Evolutionary conservation across 306 rosid species (phyloP).

Genomic region (Sindora glabra): DNA sequence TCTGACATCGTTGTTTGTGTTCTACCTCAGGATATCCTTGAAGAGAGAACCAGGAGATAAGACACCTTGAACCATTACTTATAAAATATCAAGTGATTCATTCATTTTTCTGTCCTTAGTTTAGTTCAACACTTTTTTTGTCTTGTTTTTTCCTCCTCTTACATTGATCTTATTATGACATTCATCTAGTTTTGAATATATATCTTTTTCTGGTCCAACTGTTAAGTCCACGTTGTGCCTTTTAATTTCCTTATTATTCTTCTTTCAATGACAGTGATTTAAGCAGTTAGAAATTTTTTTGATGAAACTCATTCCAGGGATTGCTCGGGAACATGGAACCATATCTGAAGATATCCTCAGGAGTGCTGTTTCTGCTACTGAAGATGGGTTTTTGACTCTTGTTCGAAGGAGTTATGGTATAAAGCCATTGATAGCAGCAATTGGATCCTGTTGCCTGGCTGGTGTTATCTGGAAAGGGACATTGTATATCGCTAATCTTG

Average conservation of each 20-base stretch:
- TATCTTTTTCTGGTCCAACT: too few relatives aligned
- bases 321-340: conserved; percentile 59
- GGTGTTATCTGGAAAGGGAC: conserved; percentile 78
- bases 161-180: too few relatives aligned
- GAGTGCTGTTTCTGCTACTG: conserved; percentile 74
- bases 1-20: neutral
- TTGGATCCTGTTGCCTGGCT: conserved; percentile 88
- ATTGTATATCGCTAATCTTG: conserved; percentile 63
- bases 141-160: too few relatives aligned
- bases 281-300: conserved; percentile 8
- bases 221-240: too few relatives aligned
- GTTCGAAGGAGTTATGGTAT: conserved; percentile 67
- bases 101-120: too few relatives aligned
- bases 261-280: too few relatives aligned
- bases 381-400: conserved; percentile 76
- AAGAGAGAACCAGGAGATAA: too few relatives aligned
- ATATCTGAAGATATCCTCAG: conserved; percentile 58
- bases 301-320: conserved; percentile 34
- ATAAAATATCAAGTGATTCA: too few relatives aligned
- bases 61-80: too few relatives aligned
- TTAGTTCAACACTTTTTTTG: too few relatives aligned
- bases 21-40: neutral
- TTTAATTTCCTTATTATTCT: too few relatives aligned
- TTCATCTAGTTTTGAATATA: too few relatives aligned
- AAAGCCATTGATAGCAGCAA: conserved; percentile 75